phyloP scores from a whole-genome alignment of 441 rosid genomes.

The Cnidoscolus chayamansa region DNA sequence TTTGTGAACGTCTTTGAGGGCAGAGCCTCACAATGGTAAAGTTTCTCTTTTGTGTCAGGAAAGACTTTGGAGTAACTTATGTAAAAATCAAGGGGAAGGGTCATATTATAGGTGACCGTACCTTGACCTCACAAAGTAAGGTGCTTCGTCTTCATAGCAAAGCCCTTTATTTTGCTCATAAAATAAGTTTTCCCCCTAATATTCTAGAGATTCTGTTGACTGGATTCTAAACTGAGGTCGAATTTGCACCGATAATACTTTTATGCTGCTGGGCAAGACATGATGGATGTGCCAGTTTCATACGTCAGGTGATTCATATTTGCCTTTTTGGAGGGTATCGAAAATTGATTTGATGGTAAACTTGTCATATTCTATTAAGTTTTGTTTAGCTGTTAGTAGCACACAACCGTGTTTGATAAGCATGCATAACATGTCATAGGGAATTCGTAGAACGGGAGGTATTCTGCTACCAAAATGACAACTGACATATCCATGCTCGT shows the following conservation, averaged over 20 bases:
- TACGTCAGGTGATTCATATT: background rate
- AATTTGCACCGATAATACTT: background rate
- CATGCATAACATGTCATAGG: background rate
- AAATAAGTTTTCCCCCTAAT: background rate
- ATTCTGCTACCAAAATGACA: background rate
- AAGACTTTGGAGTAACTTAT: no score
- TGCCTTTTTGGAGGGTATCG: background rate
- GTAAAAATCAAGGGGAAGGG: background rate
- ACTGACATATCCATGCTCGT: background rate
- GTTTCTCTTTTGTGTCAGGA: no score
- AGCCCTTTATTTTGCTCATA: background rate
- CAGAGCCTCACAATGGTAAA: background rate
- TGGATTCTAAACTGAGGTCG: background rate
- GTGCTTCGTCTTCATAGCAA: background rate
- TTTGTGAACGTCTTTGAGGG: background rate
- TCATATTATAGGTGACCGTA: background rate
- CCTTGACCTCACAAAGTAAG: background rate
- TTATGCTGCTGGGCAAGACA: background rate
- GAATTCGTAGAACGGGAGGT: background rate
- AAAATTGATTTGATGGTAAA: no score
- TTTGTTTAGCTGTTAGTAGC: no score
- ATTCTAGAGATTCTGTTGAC: background rate
- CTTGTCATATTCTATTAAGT: no score
- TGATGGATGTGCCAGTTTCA: background rate
- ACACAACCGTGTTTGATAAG: no score